Conservation (phyloP, 352 stramenopile species). For the Sclerospora graminicola region DNA sequence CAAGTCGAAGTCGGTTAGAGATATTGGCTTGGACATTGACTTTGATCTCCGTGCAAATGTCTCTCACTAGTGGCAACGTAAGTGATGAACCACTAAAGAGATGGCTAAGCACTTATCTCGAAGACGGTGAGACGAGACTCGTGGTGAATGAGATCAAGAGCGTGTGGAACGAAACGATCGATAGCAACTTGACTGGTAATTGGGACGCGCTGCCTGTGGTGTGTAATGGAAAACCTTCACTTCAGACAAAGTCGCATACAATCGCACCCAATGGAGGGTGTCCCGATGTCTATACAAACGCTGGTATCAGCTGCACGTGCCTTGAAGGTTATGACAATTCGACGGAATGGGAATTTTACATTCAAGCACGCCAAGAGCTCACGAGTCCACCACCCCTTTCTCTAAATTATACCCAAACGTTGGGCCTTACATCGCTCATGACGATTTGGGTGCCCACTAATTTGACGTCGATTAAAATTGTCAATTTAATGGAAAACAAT, state of each 20-base stretch:
- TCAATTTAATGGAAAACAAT: no score
- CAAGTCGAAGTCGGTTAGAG: neutral
- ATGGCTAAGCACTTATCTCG: constrained; percentile 43
- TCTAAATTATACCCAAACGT: no score
- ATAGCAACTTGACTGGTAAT: constrained; percentile 36
- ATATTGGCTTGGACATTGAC: no score
- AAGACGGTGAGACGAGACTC: constrained; percentile 39
- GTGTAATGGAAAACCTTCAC: constrained; percentile 32
- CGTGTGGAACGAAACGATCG: constrained; percentile 37
- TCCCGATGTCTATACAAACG: constrained; percentile 30
- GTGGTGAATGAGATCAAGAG: constrained; percentile 53
- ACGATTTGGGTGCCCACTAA: no score
- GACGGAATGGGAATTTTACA: constrained; percentile 35
- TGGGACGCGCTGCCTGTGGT: constrained; percentile 41
- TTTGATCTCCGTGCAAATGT: no score
- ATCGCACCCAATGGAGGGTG: constrained; percentile 39
- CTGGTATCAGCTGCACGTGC: constrained; percentile 46
- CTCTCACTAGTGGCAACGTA: constrained; percentile 5
- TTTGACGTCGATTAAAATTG: no score
- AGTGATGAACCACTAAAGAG: constrained; percentile 35
- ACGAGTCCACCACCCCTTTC: constrained; percentile 23
- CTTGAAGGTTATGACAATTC: constrained; percentile 28
- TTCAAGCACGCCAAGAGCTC: constrained; percentile 15
- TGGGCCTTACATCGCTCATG: neutral
- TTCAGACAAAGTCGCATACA: constrained; percentile 33